Conservation (phyloP, 2,329 filamentous ascomycete genomes). For the Calonectria naviculata region DNA sequence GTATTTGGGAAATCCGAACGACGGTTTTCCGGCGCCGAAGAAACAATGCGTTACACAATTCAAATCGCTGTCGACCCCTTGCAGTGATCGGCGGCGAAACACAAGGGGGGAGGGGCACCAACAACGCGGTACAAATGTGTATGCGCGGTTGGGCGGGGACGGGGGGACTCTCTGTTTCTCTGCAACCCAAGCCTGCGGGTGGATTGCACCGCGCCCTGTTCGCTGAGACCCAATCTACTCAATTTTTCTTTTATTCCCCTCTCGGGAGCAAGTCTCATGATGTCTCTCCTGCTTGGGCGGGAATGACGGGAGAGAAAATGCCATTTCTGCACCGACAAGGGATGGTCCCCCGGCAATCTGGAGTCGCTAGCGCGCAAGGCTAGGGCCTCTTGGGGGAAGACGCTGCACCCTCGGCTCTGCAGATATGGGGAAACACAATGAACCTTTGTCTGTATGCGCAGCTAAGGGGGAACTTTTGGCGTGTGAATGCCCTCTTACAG, state of each 20-base stretch:
- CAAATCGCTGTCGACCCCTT: not conserved
- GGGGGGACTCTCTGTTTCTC: not conserved
- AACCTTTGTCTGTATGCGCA: not conserved
- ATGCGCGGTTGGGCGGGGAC: not conserved
- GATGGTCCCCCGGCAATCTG: not conserved
- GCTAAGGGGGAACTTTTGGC: not conserved
- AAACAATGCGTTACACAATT: slow-evolving; percentile 2
- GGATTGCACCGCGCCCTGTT: not conserved
- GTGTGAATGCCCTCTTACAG: not conserved
- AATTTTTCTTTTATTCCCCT: not conserved
- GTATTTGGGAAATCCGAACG: not conserved
- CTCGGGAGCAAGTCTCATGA: not conserved
- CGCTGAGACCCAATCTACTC: not conserved
- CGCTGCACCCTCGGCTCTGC: not conserved
- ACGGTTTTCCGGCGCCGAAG: not conserved
- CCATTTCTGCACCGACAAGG: slow-evolving; percentile 4
- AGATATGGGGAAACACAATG: not conserved
- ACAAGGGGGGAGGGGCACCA: not conserved
- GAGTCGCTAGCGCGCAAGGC: not conserved
- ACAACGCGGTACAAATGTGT: not conserved
- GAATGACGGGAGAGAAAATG: slow-evolving; percentile 1
- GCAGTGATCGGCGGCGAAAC: not conserved
- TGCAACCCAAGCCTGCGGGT: not conserved
- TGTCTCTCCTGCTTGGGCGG: not conserved
- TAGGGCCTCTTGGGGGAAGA: not conserved